Percentiles rank a stretch among this genome's conserved stretches.
phyloP scores from a whole-genome alignment of 345 rosid genomes.

The Eucalyptus victrix region DNA sequence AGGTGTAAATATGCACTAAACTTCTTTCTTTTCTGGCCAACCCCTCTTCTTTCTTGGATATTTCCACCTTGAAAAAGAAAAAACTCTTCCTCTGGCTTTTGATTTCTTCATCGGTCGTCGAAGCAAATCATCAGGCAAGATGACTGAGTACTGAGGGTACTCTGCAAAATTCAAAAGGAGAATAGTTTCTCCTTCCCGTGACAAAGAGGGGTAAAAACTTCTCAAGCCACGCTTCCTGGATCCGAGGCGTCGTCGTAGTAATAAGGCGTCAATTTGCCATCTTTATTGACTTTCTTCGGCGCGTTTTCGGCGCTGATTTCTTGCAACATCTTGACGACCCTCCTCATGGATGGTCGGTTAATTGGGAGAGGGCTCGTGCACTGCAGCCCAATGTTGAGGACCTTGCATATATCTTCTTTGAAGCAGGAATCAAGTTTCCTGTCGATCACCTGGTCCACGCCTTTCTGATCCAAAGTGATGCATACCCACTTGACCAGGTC shows the following conservation, averaged over 20 bases:
- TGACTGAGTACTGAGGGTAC: neutral
- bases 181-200: neutral
- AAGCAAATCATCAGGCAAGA: neutral
- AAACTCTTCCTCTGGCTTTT: neutral
- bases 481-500: constrained; percentile 96
- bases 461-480: constrained; percentile 65
- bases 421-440: constrained; percentile 68
- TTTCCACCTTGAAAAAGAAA: neutral
- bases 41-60: neutral
- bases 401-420: constrained; percentile 77
- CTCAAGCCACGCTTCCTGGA: constrained; percentile 73
- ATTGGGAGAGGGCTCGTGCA: constrained; percentile 88
- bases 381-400: constrained; percentile 76
- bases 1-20: neutral
- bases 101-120: neutral
- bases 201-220: neutral
- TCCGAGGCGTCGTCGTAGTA: constrained; percentile 78
- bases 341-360: constrained; percentile 94
- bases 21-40: neutral
- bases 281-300: constrained; percentile 21
- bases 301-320: constrained; percentile 46
- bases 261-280: constrained; percentile 84
- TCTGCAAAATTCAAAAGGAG: neutral
- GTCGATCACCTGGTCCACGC: constrained; percentile 73
- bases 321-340: constrained; percentile 85